Percentiles rank a stretch among this genome's conserved stretches.
These are phyloP conservation scores for Cicer yamashitae DNA, from an alignment of 306 rosid genomes.

Conservation along the genomic window DNA sequence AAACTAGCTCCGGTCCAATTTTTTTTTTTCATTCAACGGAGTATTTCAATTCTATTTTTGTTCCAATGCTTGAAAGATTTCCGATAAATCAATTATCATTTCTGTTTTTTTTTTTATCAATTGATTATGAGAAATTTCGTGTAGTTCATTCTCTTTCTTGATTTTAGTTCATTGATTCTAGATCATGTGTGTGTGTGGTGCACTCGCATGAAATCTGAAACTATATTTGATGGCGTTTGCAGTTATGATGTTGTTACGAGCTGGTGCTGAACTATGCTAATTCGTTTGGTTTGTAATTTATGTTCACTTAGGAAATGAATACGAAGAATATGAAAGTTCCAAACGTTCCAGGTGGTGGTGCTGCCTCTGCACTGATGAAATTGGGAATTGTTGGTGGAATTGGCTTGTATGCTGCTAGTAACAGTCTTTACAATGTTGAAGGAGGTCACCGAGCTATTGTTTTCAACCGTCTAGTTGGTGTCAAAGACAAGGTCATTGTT, in stretches of 20 bases:
- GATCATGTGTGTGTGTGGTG: neutral
- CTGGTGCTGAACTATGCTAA: constrained; percentile 4
- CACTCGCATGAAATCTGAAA: neutral
- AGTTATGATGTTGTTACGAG: neutral
- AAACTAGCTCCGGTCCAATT: neutral
- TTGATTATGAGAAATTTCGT: neutral
- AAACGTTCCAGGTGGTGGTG: constrained; percentile 52
- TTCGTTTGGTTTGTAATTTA: neutral
- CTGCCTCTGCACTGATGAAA: constrained; percentile 57
- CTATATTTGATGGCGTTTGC: neutral
- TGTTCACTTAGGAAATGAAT: constrained; percentile 40
- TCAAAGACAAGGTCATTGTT: constrained; percentile 77
- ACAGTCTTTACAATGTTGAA: constrained; percentile 90
- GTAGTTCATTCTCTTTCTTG: neutral
- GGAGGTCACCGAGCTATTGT: constrained; percentile 89
- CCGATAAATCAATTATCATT: neutral
- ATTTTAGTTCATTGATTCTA: neutral
- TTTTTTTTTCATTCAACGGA: neutral
- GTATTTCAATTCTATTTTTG: constrained; percentile 15
- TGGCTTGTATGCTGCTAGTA: constrained; percentile 66
- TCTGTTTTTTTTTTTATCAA: neutral
- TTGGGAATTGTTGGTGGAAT: constrained; percentile 65
- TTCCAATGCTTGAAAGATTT: neutral
- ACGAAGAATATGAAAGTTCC: constrained; percentile 54
- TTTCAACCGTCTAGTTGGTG: constrained; percentile 75